These are phyloP conservation scores for Leptodermis oblonga DNA, from an alignment of 257 asterid genomes.

Conservation along the genomic window DNA sequence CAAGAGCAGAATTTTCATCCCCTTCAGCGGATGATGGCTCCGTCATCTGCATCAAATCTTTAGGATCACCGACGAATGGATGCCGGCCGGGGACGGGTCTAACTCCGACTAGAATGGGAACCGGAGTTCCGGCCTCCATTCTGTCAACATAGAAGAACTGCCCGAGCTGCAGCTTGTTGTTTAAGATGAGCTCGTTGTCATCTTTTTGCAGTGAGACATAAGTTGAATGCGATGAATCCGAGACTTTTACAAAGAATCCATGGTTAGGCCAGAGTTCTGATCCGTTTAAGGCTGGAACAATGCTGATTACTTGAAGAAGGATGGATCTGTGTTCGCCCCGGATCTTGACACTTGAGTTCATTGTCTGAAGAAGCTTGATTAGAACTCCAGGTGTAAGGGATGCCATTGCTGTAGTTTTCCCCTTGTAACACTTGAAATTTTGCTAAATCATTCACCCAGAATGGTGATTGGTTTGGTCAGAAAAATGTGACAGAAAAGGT, in stretches of 20 bases:
- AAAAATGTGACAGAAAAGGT: too few species aligned
- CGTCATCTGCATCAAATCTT: slow-evolving; percentile 74
- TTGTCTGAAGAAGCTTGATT: slow-evolving; percentile 67
- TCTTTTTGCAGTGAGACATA: slow-evolving; percentile 56
- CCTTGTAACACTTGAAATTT: not conserved
- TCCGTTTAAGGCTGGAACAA: slow-evolving; percentile 75
- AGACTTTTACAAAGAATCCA: slow-evolving; percentile 86
- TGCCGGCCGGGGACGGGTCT: slow-evolving; percentile 81
- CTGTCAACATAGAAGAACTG: slow-evolving; percentile 77
- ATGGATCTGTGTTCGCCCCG: slow-evolving; percentile 70
- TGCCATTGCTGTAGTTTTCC: slow-evolving; percentile 44
- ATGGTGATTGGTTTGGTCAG: not conserved
- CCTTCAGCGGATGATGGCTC: slow-evolving; percentile 44
- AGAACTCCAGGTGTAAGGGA: slow-evolving; percentile 76
- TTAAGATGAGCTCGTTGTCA: slow-evolving; percentile 69
- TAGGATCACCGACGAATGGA: slow-evolving; percentile 70
- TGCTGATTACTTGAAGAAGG: slow-evolving; percentile 72
- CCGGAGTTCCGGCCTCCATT: slow-evolving; percentile 66
- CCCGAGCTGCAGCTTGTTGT: slow-evolving; percentile 73
- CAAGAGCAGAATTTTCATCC: slow-evolving; percentile 8
- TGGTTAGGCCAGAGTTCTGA: slow-evolving; percentile 76
- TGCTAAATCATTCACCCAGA: not conserved
- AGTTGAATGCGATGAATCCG: slow-evolving; percentile 84
- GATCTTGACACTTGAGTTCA: slow-evolving; percentile 56
- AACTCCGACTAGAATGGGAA: slow-evolving; percentile 63